phyloP scores from a whole-genome alignment of 2,329 filamentous ascomycete species.

The Nemania diffusa region DNA sequence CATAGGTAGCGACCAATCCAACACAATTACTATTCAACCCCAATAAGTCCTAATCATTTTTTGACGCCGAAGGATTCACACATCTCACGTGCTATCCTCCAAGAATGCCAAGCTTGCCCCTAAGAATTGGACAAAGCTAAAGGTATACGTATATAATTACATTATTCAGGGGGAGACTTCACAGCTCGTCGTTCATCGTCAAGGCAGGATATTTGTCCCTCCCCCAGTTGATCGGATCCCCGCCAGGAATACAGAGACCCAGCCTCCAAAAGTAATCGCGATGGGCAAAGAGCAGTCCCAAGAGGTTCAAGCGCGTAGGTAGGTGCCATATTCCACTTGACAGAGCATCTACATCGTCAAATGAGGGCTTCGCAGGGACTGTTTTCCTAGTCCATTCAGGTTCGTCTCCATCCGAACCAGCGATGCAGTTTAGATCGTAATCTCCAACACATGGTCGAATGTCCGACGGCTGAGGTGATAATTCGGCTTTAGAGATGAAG shows the following conservation, averaged over 20 bases:
- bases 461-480: constrained; percentile 76
- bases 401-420: constrained; percentile 61
- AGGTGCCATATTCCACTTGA: constrained; percentile 64
- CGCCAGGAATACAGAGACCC: constrained; percentile 86
- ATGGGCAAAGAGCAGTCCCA: constrained; percentile 93
- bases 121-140: constrained; percentile 1
- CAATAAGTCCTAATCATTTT: constrained; percentile 9
- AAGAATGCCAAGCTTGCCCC: constrained; percentile 10
- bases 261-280: constrained; percentile 97
- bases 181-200: constrained; percentile 53
- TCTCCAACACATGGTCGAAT: constrained; percentile 77
- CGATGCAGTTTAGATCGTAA: constrained; percentile 77
- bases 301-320: constrained; percentile 75
- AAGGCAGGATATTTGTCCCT: constrained; percentile 59
- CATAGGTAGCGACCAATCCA: constrained; percentile 2
- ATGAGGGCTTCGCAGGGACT: constrained; percentile 34
- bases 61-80: constrained; percentile 18
- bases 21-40: constrained; percentile 9
- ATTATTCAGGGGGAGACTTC: constrained; percentile 32
- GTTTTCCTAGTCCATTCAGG: constrained; percentile 35
- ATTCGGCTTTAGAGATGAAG: constrained; percentile 76
- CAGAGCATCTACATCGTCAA: constrained; percentile 42
- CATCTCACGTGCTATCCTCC: constrained; percentile 5
- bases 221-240: constrained; percentile 75
- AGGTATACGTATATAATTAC: constrained; percentile 19